Evolutionary conservation across 139 green algal species (phyloP).

Genomic region (Volvox africanus): DNA sequence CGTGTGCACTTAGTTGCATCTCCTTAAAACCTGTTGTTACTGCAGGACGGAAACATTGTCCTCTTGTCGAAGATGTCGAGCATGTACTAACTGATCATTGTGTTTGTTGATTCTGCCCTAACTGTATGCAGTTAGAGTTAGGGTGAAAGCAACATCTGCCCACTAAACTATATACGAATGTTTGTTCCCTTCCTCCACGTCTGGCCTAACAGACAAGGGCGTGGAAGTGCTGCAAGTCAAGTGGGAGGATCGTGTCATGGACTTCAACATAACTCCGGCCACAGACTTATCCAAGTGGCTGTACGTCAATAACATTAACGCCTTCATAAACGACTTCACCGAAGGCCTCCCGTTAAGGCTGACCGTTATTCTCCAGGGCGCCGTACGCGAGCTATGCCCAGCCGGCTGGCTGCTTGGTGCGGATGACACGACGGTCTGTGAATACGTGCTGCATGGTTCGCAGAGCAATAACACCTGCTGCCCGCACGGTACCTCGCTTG

Average conservation of each 20-base stretch:
- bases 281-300: conserved; percentile 60
- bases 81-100: too few species aligned
- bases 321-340: conserved; percentile 57
- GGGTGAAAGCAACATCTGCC: too few species aligned
- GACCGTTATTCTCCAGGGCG: conserved; percentile 37
- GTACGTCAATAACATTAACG: conserved; percentile 60
- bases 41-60: too few species aligned
- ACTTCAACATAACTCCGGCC: conserved; percentile 52
- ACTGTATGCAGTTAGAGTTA: too few species aligned
- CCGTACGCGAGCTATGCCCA: conserved; percentile 59
- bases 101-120: too few species aligned
- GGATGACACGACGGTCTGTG: conserved; percentile 14
- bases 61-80: too few species aligned
- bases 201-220: conserved; percentile 45
- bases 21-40: too few species aligned
- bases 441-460: conserved; percentile 57
- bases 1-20: too few species aligned
- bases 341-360: conserved; percentile 1
- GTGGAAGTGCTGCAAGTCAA: conserved; percentile 47
- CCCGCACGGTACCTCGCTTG: conserved; percentile 44
- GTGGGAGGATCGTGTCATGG: conserved; percentile 52
- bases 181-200: not conserved
- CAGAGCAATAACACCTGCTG: conserved; percentile 57
- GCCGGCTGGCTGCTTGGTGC: conserved; percentile 34
- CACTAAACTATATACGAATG: not conserved